Percentiles rank a stretch among this genome's conserved stretches.
Conservation (phyloP, 495 filamentous ascomycete genomes). For the Neurospora sp. region DNA sequence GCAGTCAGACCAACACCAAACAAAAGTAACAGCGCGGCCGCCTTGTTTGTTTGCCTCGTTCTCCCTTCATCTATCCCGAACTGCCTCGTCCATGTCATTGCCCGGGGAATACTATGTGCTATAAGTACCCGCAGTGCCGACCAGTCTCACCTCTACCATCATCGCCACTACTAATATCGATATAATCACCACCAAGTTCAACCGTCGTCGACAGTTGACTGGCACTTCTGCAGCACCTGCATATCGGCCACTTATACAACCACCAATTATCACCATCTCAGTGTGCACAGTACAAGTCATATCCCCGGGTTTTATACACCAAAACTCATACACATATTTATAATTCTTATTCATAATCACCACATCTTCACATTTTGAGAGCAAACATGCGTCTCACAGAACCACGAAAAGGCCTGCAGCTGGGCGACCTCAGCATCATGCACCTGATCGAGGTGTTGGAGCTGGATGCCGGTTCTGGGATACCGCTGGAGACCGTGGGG, state of each 20-base stretch:
- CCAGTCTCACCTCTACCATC: neutral
- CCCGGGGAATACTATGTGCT: neutral
- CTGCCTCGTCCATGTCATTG: neutral
- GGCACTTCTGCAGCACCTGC: neutral
- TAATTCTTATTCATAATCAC: neutral
- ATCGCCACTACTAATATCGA: neutral
- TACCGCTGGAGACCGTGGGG: neutral
- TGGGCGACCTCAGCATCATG: conserved; percentile 1
- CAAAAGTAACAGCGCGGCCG: neutral
- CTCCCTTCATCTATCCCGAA: neutral
- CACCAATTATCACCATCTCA: neutral
- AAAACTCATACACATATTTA: neutral
- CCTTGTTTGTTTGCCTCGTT: neutral
- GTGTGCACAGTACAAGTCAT: neutral
- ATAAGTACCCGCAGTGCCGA: neutral
- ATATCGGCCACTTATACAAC: neutral
- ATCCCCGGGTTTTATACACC: neutral
- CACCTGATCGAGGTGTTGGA: conserved; percentile 3
- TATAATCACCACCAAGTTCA: neutral
- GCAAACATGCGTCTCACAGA: neutral
- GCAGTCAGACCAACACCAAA: neutral
- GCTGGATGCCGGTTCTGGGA: conserved; percentile 1
- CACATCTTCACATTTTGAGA: neutral
- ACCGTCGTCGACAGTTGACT: neutral
- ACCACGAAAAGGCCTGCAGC: neutral